Evolutionary conservation across 345 rosid species (phyloP).

Genomic region (Cochlearia excelsa): DNA sequence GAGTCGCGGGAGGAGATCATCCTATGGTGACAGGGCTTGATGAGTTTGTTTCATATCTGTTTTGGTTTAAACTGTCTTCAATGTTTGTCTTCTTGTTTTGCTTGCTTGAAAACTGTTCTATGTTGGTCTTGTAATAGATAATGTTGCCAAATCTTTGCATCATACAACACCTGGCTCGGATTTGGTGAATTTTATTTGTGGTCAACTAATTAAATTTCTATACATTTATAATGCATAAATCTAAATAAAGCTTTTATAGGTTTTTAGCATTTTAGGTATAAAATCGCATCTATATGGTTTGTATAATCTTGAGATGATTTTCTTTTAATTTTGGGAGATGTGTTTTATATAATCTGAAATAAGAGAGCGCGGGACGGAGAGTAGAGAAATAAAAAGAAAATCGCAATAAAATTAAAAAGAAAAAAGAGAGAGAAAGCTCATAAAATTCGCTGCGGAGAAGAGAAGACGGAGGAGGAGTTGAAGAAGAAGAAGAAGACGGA

Average conservation of each 20-base stretch:
- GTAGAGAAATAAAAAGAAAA: not conserved
- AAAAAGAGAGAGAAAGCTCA: not conserved
- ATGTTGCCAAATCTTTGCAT: too few species aligned
- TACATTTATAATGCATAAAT: constrained; percentile 1
- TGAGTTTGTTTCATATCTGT: constrained; percentile 16
- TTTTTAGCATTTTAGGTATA: constrained; percentile 6
- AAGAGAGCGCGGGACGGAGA: constrained; percentile 41
- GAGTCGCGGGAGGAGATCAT: constrained; percentile 31
- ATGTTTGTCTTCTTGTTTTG: constrained; percentile 18
- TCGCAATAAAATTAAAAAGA: not conserved
- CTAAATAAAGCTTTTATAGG: not conserved
- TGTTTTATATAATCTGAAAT: constrained; percentile 31
- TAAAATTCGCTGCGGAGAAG: constrained; percentile 7
- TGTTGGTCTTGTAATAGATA: constrained; percentile 3
- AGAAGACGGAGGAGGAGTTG: constrained; percentile 34
- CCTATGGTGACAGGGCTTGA: constrained; percentile 23
- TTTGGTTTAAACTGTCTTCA: not conserved
- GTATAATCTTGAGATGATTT: constrained; percentile 14
- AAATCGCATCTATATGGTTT: constrained; percentile 14
- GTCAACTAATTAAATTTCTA: too few species aligned
- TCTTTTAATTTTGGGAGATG: not conserved
- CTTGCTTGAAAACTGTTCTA: constrained; percentile 9
- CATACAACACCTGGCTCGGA: too few species aligned
- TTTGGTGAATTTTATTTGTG: too few species aligned
- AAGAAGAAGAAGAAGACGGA: constrained; percentile 27